Conservation (phyloP, 331 rosid genomes). For the Arachis monticola region DNA sequence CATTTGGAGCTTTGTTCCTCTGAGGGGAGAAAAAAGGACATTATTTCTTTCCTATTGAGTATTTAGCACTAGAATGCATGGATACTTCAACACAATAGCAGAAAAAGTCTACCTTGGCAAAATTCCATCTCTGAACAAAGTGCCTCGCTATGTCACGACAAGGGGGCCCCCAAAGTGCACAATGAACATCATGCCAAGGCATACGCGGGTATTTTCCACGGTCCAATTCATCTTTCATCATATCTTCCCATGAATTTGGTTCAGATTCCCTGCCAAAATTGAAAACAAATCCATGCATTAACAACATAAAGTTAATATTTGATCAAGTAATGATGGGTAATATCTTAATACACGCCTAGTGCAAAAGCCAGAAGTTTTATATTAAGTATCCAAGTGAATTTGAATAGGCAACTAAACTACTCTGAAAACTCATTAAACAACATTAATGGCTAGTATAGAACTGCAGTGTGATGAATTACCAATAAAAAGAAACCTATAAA, state of each 20-base stretch:
- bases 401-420: conserved; percentile 15
- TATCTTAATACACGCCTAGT: conserved; percentile 29
- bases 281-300: conserved; percentile 29
- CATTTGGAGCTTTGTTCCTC: conserved; percentile 98
- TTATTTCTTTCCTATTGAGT: conserved; percentile 26
- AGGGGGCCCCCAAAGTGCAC: conserved; percentile 99
- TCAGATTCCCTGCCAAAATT: conserved; percentile 80
- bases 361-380: conserved; percentile 17
- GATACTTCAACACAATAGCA: conserved; percentile 31
- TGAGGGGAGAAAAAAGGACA: conserved; percentile 41
- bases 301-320: conserved; percentile 19
- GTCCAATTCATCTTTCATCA: conserved; percentile 94
- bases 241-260: conserved; percentile 99
- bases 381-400: conserved; percentile 11
- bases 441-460: neutral
- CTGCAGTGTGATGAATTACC: neutral
- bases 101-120: conserved; percentile 77
- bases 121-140: conserved; percentile 99
- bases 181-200: conserved; percentile 99
- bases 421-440: neutral
- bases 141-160: conserved; percentile 99
- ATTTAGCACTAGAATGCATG: conserved; percentile 38
- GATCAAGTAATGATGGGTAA: conserved; percentile 18
- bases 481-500: neutral
- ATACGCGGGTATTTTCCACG: conserved; percentile 91